Conservation (phyloP, 345 rosid species). For the Heritiera littoralis region DNA sequence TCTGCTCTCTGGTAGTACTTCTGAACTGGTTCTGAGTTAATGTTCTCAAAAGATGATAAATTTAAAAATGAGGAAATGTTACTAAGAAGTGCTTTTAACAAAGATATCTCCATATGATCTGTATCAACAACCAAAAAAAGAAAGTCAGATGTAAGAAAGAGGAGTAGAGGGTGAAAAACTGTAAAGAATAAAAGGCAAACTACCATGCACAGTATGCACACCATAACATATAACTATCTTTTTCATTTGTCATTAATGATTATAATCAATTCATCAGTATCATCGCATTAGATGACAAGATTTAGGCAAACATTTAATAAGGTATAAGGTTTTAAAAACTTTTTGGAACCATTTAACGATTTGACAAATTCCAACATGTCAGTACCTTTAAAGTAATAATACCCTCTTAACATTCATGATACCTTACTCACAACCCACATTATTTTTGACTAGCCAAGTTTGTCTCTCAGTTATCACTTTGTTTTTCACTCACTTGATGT, state of each 20-base stretch:
- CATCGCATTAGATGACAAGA: background rate
- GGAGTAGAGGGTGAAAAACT: background rate
- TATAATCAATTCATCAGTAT: conserved; percentile 2
- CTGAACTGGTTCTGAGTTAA: conserved; percentile 61
- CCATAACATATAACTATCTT: background rate
- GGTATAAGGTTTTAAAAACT: background rate
- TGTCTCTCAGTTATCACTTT: background rate
- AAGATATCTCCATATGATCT: conserved; percentile 80
- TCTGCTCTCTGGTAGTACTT: conserved; percentile 73
- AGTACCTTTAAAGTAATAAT: conserved; percentile 6
- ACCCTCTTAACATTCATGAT: background rate
- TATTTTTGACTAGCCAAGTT: background rate
- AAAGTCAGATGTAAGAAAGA: background rate
- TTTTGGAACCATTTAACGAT: conserved; percentile 2
- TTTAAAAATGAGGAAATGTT: conserved; percentile 66
- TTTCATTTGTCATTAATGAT: background rate
- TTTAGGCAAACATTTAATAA: background rate
- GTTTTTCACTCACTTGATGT: background rate
- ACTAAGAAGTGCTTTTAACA: conserved; percentile 61
- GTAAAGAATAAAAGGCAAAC: conserved; percentile 7
- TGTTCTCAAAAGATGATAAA: conserved; percentile 57
- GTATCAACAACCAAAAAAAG: conserved; percentile 30
- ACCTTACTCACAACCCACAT: background rate
- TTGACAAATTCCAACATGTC: background rate
- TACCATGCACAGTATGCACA: background rate